A percentile compares a stretch with the other conserved stretches of the same genome.
These are phyloP conservation scores for Stephania cephalantha DNA, from an alignment of 164 flowering plant species.

Conservation along the genomic window DNA sequence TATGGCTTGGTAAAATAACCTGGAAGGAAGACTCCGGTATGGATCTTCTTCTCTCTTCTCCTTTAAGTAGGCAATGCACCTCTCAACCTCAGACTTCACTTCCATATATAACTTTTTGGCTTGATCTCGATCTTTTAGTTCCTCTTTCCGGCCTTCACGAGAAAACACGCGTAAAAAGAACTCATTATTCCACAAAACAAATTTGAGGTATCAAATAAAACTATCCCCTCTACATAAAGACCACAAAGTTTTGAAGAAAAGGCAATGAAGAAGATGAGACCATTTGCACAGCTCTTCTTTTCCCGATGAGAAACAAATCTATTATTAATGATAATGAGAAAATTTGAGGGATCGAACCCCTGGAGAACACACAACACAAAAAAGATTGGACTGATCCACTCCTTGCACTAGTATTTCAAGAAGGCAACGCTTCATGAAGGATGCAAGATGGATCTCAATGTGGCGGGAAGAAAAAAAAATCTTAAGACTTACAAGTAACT, in stretches of 20 bases:
- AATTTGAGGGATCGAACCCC: no score
- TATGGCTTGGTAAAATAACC: conserved; percentile 43
- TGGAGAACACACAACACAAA: no score
- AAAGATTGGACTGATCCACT: no score
- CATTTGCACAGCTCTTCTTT: no score
- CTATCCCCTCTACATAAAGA: neutral
- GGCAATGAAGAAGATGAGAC: no score
- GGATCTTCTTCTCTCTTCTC: conserved; percentile 64
- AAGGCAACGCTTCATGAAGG: no score
- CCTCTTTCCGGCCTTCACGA: conserved; percentile 38
- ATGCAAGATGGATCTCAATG: no score
- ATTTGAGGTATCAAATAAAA: neutral
- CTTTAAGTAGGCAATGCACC: conserved; percentile 42
- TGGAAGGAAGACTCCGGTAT: conserved; percentile 43
- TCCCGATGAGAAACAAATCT: neutral
- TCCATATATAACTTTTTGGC: conserved; percentile 46
- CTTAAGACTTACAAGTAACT: no score
- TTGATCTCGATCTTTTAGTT: conserved; percentile 41
- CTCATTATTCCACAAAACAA: neutral
- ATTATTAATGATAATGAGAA: neutral
- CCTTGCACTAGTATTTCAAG: no score
- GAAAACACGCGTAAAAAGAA: neutral
- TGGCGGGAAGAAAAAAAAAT: no score
- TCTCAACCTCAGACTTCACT: conserved; percentile 53
- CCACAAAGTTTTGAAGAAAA: no score